phyloP scores from a whole-genome alignment of 331 rosid species.

The Acacia concinna region DNA sequence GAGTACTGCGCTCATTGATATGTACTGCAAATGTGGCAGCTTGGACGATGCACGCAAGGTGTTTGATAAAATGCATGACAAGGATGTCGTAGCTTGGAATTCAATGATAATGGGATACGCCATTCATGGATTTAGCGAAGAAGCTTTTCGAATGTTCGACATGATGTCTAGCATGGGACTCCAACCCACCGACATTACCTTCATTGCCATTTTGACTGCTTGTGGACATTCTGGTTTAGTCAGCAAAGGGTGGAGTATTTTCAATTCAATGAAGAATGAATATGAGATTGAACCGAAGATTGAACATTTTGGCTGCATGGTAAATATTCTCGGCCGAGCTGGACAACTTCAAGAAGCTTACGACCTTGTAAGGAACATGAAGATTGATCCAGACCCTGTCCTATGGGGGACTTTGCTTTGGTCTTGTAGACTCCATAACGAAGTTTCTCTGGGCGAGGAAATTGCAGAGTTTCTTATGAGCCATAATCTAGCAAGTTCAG shows the following conservation, averaged over 20 bases:
- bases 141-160: constrained; percentile 62
- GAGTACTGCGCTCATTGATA: constrained; percentile 77
- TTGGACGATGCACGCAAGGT: constrained; percentile 67
- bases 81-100: constrained; percentile 79
- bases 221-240: constrained; percentile 79
- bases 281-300: constrained; percentile 60
- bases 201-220: constrained; percentile 70
- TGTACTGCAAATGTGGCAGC: constrained; percentile 81
- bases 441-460: constrained; percentile 64
- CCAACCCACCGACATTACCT: constrained; percentile 62
- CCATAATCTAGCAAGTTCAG: constrained; percentile 67
- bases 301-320: constrained; percentile 87
- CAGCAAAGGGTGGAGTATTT: constrained; percentile 54
- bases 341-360: constrained; percentile 73
- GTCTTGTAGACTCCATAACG: constrained; percentile 74
- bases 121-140: constrained; percentile 65
- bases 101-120: constrained; percentile 79
- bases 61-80: constrained; percentile 53
- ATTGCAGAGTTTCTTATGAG: constrained; percentile 67
- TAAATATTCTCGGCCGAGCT: constrained; percentile 82
- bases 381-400: constrained; percentile 67
- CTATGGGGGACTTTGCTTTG: constrained; percentile 88
- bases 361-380: constrained; percentile 63
- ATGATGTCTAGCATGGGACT: constrained; percentile 52
- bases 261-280: constrained; percentile 55